phyloP scores from a whole-genome alignment of 306 rosid species.

The Pyrus betulifolia region DNA sequence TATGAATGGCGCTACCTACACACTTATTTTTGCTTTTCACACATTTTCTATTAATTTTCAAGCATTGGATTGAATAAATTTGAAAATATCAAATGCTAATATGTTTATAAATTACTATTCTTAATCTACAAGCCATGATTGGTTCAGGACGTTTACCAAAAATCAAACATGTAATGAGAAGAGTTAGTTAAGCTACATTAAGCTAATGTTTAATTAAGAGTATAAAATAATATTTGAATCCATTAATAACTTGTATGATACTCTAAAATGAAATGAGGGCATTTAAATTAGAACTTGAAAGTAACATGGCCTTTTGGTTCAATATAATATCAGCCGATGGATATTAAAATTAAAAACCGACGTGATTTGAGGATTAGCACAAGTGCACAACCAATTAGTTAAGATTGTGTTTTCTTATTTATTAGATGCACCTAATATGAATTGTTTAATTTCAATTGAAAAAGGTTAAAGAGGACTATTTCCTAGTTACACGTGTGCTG shows the following conservation, averaged over 20 bases:
- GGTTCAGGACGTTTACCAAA: not conserved
- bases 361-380: not conserved
- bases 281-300: not conserved
- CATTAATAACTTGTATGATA: not conserved
- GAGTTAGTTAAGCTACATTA: not conserved
- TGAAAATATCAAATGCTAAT: not conserved
- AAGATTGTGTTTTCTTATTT: not conserved
- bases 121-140: not conserved
- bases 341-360: not conserved
- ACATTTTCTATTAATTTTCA: accelerated
- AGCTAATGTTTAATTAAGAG: not conserved
- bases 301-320: not conserved
- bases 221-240: not conserved
- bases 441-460: not conserved
- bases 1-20: too few relatives aligned
- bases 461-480: not conserved
- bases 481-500: too few relatives aligned
- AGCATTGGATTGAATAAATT: too few relatives aligned
- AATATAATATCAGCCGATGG: not conserved
- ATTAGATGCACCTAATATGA: not conserved
- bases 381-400: not conserved
- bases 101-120: not conserved
- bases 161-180: not conserved
- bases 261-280: not conserved
- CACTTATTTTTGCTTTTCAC: too few relatives aligned